phyloP scores from a whole-genome alignment of 805 yeast species.

The Hanseniaspora opuntiae region DNA sequence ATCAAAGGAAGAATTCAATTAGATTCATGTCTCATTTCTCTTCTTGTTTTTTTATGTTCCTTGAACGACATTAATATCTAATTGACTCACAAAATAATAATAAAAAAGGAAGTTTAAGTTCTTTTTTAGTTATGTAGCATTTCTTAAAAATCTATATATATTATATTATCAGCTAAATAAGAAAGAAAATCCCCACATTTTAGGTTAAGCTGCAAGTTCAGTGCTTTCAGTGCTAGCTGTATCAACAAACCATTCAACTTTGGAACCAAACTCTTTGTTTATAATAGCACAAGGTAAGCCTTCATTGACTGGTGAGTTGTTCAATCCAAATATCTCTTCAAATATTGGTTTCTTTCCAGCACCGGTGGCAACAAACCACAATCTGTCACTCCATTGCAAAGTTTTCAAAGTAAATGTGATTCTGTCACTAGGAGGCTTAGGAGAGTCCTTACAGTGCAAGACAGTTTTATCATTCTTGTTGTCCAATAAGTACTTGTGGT shows the following conservation, averaged over 20 bases:
- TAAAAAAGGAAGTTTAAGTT: too few relatives aligned
- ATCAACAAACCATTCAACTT: slow-evolving; percentile 74
- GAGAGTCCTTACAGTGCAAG: slow-evolving; percentile 63
- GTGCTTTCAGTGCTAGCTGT: slow-evolving; percentile 54
- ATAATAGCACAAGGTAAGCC: slow-evolving; percentile 64
- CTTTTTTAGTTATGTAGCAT: too few relatives aligned
- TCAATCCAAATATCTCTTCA: slow-evolving; percentile 45
- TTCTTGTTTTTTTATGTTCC: too few relatives aligned
- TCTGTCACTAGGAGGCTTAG: slow-evolving; percentile 89
- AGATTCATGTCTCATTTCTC: neutral
- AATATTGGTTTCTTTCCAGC: slow-evolving; percentile 64
- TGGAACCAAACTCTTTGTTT: slow-evolving; percentile 39
- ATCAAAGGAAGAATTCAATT: neutral
- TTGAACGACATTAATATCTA: too few relatives aligned
- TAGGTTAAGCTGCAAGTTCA: neutral
- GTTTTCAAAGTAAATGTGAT: slow-evolving; percentile 78
- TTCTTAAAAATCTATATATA: too few relatives aligned
- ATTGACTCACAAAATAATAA: too few relatives aligned
- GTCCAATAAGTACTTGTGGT: slow-evolving; percentile 41
- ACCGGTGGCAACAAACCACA: slow-evolving; percentile 84
- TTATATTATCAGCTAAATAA: neutral
- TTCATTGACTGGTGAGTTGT: slow-evolving; percentile 28
- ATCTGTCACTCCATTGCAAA: slow-evolving; percentile 31
- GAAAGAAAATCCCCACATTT: neutral
- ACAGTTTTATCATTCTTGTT: slow-evolving; percentile 40